Conservation (phyloP, 2,329 filamentous ascomycete genomes). For the Leptosphaerulina australis region DNA sequence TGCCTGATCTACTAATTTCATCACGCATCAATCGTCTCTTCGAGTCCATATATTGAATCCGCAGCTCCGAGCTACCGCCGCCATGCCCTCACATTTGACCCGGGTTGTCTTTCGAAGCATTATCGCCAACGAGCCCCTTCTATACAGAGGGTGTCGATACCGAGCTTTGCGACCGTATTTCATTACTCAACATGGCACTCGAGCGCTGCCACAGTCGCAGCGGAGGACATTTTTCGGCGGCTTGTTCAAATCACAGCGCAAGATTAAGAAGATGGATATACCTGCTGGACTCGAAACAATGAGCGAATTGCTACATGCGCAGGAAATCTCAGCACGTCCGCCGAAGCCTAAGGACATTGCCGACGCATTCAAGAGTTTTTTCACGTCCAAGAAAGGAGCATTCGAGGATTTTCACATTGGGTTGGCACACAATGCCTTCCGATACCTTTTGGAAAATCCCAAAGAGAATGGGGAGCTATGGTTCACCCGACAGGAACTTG, state of each 20-base stretch:
- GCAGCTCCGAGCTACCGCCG: slow-evolving; percentile 20
- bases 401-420: slow-evolving; percentile 55
- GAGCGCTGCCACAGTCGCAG: slow-evolving; percentile 38
- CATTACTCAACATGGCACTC: slow-evolving; percentile 29
- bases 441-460: slow-evolving; percentile 59
- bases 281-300: slow-evolving; percentile 76
- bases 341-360: slow-evolving; percentile 68
- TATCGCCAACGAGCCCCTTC: slow-evolving; percentile 57
- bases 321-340: slow-evolving; percentile 67
- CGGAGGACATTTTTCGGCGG: slow-evolving; percentile 68
- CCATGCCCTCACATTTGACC: slow-evolving; percentile 66
- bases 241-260: slow-evolving; percentile 66
- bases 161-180: slow-evolving; percentile 38
- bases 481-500: slow-evolving; percentile 33
- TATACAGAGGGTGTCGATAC: slow-evolving; percentile 54
- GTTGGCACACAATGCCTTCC: slow-evolving; percentile 64
- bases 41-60: slow-evolving; percentile 10
- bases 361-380: slow-evolving; percentile 55
- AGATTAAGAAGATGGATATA: slow-evolving; percentile 65
- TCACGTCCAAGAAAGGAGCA: slow-evolving; percentile 29
- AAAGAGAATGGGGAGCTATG: slow-evolving; percentile 37
- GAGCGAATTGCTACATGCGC: slow-evolving; percentile 68
- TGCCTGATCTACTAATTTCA: slow-evolving; percentile 1
- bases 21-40: slow-evolving; percentile 19
- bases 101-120: slow-evolving; percentile 65